Base-by-base conservation (phyloP, 2,329 filamentous ascomycete genomes). In the Xylaria digitata region DNA sequence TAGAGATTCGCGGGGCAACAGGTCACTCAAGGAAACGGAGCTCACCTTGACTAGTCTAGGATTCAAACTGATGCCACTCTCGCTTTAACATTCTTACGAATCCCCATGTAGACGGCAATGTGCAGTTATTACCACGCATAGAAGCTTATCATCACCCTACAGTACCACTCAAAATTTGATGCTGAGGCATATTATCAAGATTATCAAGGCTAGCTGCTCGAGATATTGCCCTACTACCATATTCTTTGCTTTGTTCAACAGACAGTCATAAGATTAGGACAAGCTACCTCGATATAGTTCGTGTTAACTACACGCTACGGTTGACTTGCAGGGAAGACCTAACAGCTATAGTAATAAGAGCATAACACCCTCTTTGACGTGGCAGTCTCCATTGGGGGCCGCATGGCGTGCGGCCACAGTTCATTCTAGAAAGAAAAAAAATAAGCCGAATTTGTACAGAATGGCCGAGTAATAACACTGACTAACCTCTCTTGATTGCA, bases 331-430 rank as follows among this genome's bases (percentile, higher is more conserved):
- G 60, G 62, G 66, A 69, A 68, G 67, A 70, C 61, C 69, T 61
- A 69, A 70, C 66, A 63, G 59, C 69, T 66, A 67, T 68, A 70
- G 66, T 64, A 57, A 64, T 67, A 72, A 70, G 72, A 72, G 71
- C 68, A 75, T 68, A 72, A 68, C 67, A 67, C 67, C 70, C 61
- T 68, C 71, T 67, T 75, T 75, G 75, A 77, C 75, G 75, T 77
- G 75, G 75, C 75, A 75, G 71, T 74, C 72, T 67, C 73, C 73
- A 73, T 73, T 58, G 62, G 66, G 65, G 73, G 74, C 68, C 72
- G 70, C 71, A 67, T 67, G 50, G 50, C 65, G 58, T 69, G 70
- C 70, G 74, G 71, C 72, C 74, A 71, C 69, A 57, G 72, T 68
- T 73, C 71, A 70, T 73, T 74, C 73, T 72, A 72, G 62, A 64